Base-by-base conservation (phyloP, 2,329 filamentous ascomycete genomes). In the Trichoderma atroviride region DNA sequence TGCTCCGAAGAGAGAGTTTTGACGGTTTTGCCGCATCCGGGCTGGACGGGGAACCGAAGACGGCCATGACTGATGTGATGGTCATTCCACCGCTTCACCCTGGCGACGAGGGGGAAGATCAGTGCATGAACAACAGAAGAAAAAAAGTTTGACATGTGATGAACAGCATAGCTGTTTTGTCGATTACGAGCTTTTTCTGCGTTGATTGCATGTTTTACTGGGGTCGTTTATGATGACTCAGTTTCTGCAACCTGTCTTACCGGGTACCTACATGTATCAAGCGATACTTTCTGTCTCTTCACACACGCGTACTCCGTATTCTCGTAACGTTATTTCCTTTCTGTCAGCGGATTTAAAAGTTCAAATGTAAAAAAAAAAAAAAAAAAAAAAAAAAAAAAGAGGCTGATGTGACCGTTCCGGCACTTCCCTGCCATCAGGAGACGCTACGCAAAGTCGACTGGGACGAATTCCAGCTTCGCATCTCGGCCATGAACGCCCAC, bases 361-460 rank as follows among this genome's bases (percentile, higher is more conserved):
- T n/a, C 3, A 61, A 29, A 19, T 24, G 29, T 22, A 40, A 24
- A 35, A 66, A 2, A 56, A 9, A 1, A 13, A 7, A 33, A 57
- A 1, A 43, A 13, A 1, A 57, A 50, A 66, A 11, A 10, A 35
- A 66, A 1, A 33, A 14, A 1, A 66, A 58, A 66, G 1, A 57
- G 52, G 40, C 63, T 66, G 40, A 66, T 52, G 40, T 58, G 60
- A 35, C 16, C 22, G 58, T 40, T 68, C 47, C 58, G 58, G 47
- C 50, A 31, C 50, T 52, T 19, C 59, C 50, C 52, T 9, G 52
- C 50, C 24, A 11, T 22, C 56, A 76, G 76, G 70, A 72, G 64
- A 72, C 66, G 19, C 72, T 77, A 14, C 72, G 76, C 27, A 68
- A 75, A 31, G 73, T 68, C 47, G 76, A 78, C 63, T 74, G 71